Percentiles rank a stretch among this genome's conserved stretches.
These are phyloP conservation scores for Podosphaera fusca DNA, from an alignment of 2,329 filamentous ascomycete species.

Conservation along the genomic window DNA sequence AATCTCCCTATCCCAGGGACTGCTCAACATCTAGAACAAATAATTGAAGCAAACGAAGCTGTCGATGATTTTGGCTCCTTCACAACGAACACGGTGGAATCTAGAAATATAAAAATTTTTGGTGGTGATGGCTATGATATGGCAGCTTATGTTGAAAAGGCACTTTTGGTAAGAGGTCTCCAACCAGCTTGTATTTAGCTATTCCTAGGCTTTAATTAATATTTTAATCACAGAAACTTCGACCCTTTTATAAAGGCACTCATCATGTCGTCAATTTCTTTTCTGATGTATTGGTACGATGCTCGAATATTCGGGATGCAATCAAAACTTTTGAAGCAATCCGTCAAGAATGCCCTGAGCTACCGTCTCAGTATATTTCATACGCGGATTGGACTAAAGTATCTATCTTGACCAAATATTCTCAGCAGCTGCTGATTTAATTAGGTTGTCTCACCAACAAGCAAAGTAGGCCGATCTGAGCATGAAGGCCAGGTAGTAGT, in stretches of 20 bases:
- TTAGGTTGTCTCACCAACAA: background rate
- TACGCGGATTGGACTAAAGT: background rate
- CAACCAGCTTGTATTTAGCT: background rate
- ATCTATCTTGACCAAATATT: background rate
- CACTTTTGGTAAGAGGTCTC: background rate
- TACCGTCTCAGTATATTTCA: background rate
- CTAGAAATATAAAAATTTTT: constrained; percentile 12
- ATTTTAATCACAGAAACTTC: background rate
- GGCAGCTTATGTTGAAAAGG: background rate
- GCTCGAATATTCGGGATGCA: background rate
- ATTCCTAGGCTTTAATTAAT: background rate
- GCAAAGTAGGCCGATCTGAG: constrained; percentile 14
- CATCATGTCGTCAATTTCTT: background rate
- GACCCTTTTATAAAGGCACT: background rate
- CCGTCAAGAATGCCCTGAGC: background rate
- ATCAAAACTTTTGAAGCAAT: background rate
- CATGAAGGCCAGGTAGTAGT: constrained; percentile 33
- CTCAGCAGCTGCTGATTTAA: background rate
- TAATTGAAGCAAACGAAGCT: constrained; percentile 2
- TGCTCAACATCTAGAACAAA: constrained; percentile 3
- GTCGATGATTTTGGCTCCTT: constrained; percentile 6
- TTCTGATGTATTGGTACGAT: background rate
- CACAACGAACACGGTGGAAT: constrained; percentile 12
- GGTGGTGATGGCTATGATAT: constrained; percentile 8
- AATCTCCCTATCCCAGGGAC: constrained; percentile 3